Conservation (phyloP, 2,329 filamentous ascomycete genomes). For the Cadophora sp. region DNA sequence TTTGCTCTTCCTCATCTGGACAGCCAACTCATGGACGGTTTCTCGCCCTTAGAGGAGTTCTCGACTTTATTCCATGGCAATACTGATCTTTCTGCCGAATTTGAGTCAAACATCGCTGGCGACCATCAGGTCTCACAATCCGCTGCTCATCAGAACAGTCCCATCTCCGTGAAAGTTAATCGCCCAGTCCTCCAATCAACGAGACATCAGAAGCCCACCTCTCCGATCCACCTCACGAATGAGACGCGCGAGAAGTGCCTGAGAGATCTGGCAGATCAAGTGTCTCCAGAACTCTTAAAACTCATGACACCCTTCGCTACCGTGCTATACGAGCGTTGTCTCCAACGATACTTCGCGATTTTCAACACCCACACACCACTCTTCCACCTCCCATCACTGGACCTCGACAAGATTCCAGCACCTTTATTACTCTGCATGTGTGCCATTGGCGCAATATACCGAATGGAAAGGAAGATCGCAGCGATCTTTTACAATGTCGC, state of each 20-base stretch:
- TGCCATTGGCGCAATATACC: constrained; percentile 46
- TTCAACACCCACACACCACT: constrained; percentile 8
- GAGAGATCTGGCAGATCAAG: background rate
- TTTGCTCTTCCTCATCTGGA: background rate
- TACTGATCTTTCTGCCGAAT: background rate
- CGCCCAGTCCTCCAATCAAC: background rate
- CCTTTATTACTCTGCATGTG: constrained; percentile 46
- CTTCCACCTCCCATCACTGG: constrained; percentile 12
- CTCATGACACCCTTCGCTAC: background rate
- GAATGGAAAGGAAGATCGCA: constrained; percentile 43
- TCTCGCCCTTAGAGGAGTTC: background rate
- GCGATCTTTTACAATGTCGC: constrained; percentile 29
- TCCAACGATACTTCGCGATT: background rate
- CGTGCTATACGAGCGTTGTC: background rate
- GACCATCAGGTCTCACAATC: background rate
- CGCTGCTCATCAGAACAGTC: background rate
- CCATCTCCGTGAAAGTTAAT: background rate
- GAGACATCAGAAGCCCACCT: background rate
- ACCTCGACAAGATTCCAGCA: constrained; percentile 31
- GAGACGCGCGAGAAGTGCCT: background rate
- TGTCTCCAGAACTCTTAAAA: background rate
- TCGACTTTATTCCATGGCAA: background rate
- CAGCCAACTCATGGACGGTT: background rate
- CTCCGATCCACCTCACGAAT: background rate
- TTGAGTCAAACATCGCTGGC: background rate